Conservation (phyloP, 305 asterid genomes). For the Rubia peregrina region DNA sequence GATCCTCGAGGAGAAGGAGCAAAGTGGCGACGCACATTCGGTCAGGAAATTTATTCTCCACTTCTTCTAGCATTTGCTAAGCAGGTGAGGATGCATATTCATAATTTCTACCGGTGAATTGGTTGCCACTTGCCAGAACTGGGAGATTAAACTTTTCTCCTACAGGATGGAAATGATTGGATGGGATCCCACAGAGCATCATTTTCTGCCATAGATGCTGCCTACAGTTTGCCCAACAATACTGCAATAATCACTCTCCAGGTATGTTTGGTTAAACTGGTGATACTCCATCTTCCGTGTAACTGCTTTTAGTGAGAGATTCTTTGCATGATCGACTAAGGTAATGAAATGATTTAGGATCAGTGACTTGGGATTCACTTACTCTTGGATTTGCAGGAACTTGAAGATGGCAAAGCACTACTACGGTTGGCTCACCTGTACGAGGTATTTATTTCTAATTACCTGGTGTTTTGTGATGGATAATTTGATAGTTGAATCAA, state of each 20-base stretch:
- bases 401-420: conserved; percentile 28
- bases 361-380: neutral
- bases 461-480: neutral
- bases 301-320: neutral
- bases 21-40: conserved; percentile 37
- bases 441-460: conserved; percentile 26
- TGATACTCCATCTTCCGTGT: neutral
- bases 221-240: conserved; percentile 31
- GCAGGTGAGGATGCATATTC: conserved; percentile 20
- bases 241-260: conserved; percentile 34
- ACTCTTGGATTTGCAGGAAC: conserved; percentile 25
- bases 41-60: conserved; percentile 40
- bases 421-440: conserved; percentile 35
- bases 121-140: conserved; percentile 9
- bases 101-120: conserved; percentile 6
- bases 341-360: neutral
- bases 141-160: conserved; percentile 14
- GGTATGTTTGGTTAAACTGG: conserved; percentile 17
- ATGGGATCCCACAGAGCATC: conserved; percentile 22
- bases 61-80: conserved; percentile 34
- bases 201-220: conserved; percentile 28
- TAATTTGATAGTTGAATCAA: neutral
- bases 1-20: conserved; percentile 37
- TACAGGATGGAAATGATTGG: conserved; percentile 32
- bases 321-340: neutral